A percentile compares a stretch with the other conserved stretches of the same genome.
Conservation (phyloP, 1,139 yeast species). For the Suhomyces bribrorum region DNA sequence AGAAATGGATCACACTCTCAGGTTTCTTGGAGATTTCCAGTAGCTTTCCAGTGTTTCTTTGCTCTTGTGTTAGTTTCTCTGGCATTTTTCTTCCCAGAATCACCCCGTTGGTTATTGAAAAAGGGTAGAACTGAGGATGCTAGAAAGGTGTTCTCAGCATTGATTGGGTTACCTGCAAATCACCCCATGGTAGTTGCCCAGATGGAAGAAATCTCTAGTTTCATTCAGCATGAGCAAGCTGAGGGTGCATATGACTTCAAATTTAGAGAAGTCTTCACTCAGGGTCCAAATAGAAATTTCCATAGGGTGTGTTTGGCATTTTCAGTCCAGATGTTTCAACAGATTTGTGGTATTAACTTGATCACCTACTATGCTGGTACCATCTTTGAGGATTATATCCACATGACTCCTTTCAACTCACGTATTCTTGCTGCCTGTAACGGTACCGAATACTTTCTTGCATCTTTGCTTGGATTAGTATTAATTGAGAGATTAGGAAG, state of each 20-base stretch:
- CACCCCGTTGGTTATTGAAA: conserved; percentile 27
- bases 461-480: conserved; percentile 81
- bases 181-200: conserved; percentile 29
- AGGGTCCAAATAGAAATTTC: conserved; percentile 47
- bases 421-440: conserved; percentile 84
- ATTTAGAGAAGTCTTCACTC: conserved; percentile 30
- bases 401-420: conserved; percentile 51
- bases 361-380: conserved; percentile 80
- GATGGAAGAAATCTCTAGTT: conserved; percentile 32
- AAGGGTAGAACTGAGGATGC: conserved; percentile 50
- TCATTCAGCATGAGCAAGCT: conserved; percentile 28
- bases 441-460: conserved; percentile 76
- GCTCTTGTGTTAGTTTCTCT: conserved; percentile 25
- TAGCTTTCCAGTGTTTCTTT: conserved; percentile 46
- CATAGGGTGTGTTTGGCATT: conserved; percentile 50
- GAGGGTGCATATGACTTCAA: conserved; percentile 27
- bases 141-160: conserved; percentile 44
- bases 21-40: conserved; percentile 46
- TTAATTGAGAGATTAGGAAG: conserved; percentile 83
- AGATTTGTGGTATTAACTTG: conserved; percentile 87
- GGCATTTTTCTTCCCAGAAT: conserved; percentile 22
- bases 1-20: conserved; percentile 14
- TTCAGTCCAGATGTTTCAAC: conserved; percentile 74
- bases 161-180: conserved; percentile 37
- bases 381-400: conserved; percentile 56